A percentile compares a stretch with the other conserved stretches of the same genome.
phyloP scores from a whole-genome alignment of 805 yeast species.

The Candida silvatica region DNA sequence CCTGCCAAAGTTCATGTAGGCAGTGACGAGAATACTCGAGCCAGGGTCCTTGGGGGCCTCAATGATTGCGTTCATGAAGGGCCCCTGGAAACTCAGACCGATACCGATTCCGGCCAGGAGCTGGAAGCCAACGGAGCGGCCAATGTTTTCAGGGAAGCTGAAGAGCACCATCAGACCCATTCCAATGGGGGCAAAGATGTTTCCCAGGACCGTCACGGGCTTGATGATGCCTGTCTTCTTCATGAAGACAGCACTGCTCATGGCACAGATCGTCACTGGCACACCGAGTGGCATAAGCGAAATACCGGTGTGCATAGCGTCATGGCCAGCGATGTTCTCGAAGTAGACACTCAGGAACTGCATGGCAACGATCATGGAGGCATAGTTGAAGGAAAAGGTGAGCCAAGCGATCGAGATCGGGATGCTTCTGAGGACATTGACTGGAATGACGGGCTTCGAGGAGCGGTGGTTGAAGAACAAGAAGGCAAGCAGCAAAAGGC shows the following conservation, averaged over 20 bases:
- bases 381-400: slow-evolving; percentile 29
- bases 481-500: slow-evolving; percentile 26
- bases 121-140: slow-evolving; percentile 34
- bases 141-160: slow-evolving; percentile 25
- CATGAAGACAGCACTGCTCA: slow-evolving; percentile 27
- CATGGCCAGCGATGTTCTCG: slow-evolving; percentile 35
- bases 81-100: slow-evolving; percentile 38
- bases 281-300: slow-evolving; percentile 33
- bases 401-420: not conserved
- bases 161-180: slow-evolving; percentile 36
- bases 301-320: slow-evolving; percentile 37
- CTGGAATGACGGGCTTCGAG: slow-evolving; percentile 36
- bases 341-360: slow-evolving; percentile 38
- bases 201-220: slow-evolving; percentile 29
- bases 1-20: slow-evolving; percentile 35
- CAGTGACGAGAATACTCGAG: slow-evolving; percentile 37
- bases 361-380: slow-evolving; percentile 33
- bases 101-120: slow-evolving; percentile 36
- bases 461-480: slow-evolving; percentile 34
- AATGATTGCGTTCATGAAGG: slow-evolving; percentile 36
- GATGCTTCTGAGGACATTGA: slow-evolving; percentile 20
- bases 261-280: not conserved
- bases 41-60: slow-evolving; percentile 44
- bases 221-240: slow-evolving; percentile 32
- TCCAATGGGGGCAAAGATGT: slow-evolving; percentile 31